Evolutionary conservation across 169 alveolate species (phyloP).

Genomic region (Neospora caninum): DNA sequence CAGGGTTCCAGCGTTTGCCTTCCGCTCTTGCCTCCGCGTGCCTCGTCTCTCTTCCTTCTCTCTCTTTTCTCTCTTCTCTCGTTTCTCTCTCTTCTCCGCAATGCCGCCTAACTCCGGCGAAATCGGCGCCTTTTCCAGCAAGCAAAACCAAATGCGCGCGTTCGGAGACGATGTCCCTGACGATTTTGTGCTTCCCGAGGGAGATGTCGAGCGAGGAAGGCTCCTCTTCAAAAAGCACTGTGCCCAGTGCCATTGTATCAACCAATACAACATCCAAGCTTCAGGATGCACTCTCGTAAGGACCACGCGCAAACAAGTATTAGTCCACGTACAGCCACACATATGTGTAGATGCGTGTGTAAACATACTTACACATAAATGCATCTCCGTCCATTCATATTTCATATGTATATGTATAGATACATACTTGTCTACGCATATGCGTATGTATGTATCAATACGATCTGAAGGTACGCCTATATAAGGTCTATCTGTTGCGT

Average conservation of each 20-base stretch:
- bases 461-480: neutral
- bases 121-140: neutral
- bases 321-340: neutral
- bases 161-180: constrained; percentile 37
- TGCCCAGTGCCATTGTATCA: constrained; percentile 64
- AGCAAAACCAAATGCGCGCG: neutral
- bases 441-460: neutral
- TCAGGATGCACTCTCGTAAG: constrained; percentile 56
- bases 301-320: neutral
- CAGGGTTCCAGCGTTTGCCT: neutral
- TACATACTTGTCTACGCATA: neutral
- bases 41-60: neutral
- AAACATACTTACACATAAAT: neutral
- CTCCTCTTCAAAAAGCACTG: constrained; percentile 57
- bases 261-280: neutral
- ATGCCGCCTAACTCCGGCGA: neutral
- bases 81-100: neutral
- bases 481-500: neutral
- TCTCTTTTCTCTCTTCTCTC: neutral
- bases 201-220: constrained; percentile 55
- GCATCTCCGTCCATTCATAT: too few species aligned
- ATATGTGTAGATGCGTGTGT: neutral
- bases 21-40: neutral
- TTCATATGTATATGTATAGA: neutral
- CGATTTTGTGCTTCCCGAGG: constrained; percentile 50